These are phyloP conservation scores for Basipetospora chlamydospora DNA, from an alignment of 2,329 filamentous ascomycete genomes.

Conservation along the genomic window DNA sequence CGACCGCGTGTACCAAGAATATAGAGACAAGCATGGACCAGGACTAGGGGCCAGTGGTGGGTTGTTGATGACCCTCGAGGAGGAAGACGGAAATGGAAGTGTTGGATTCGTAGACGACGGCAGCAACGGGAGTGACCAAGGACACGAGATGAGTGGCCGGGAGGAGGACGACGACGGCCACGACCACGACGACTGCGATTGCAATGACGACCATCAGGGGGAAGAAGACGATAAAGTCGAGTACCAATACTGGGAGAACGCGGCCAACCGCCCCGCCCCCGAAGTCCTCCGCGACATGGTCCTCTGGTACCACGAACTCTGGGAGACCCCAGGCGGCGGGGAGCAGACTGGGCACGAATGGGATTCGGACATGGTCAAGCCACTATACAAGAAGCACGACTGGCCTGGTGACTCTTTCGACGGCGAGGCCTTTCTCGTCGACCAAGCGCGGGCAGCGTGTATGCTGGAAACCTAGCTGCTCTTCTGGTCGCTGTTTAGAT, in stretches of 20 bases:
- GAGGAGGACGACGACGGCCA: neutral
- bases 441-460: slow-evolving; percentile 2
- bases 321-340: slow-evolving; percentile 8
- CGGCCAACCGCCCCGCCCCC: neutral
- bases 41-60: neutral
- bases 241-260: too few species aligned
- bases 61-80: too few species aligned
- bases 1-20: too few species aligned
- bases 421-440: slow-evolving; percentile 10
- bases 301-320: slow-evolving; percentile 9
- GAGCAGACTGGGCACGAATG: slow-evolving; percentile 3
- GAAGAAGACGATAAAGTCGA: neutral
- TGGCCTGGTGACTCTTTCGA: slow-evolving; percentile 11
- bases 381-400: slow-evolving; percentile 11
- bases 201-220: neutral
- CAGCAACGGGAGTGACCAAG: neutral
- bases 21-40: too few species aligned
- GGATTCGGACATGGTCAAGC: slow-evolving; percentile 5
- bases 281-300: slow-evolving; percentile 10
- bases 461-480: too few species aligned
- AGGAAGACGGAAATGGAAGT: neutral
- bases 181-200: neutral
- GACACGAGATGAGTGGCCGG: neutral
- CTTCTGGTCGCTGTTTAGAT: too few species aligned
- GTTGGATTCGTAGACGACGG: too few species aligned